Evolutionary conservation across 768 basidiomycete species (phyloP), one percentile per base, ranked within the genome.

Genomic region (Jaapia argillacea): DNA sequence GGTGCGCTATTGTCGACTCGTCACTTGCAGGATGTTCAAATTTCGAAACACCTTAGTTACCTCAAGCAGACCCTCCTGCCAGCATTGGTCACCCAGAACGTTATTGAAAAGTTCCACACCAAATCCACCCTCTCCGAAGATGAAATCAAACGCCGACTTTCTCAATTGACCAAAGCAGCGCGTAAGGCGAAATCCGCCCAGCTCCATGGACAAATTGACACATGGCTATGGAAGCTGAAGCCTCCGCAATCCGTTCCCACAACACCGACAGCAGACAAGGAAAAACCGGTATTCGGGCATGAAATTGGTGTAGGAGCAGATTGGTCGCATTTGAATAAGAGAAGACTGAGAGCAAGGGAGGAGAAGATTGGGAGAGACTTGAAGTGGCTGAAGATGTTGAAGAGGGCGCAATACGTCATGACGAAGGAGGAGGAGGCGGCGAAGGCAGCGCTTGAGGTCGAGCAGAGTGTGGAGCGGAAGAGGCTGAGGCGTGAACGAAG

Each of bases 251-350:
- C 40, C 4, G 25, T 40, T 4, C 35, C 35, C 4, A 4, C 12
- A 0, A 24, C 33, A 6, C 40, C 40, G 2, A 40, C 42, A 31
- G 40, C 21, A 13, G 27, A 44, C 26, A 33, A 41, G 18, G 41
- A 45, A 18, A 40, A 49, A 45, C 26, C 26, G 20, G 36, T 45
- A 2, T 57, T 66, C 36, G 67, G 69, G 6, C 43, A 42, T 25
- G 68, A 70, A 39, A 66, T 75, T 7, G 75, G 71, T 4, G 62
- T 67, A 4, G 70, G 66, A 4, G 65, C 64, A 39, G 78, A 83
- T 50, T 68, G 66, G 55, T 63, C 67, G 5, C 78, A 82, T 55
- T 58, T 83, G 45, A 84, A 70, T 58, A 72, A 63, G 51, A 64
- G 77, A 44, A 60, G 79, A 49, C 69, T 67, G 46, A 58, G 67